phyloP scores from a whole-genome alignment of 2,329 filamentous ascomycete genomes.

The Chrysosporium keratinophilum region DNA sequence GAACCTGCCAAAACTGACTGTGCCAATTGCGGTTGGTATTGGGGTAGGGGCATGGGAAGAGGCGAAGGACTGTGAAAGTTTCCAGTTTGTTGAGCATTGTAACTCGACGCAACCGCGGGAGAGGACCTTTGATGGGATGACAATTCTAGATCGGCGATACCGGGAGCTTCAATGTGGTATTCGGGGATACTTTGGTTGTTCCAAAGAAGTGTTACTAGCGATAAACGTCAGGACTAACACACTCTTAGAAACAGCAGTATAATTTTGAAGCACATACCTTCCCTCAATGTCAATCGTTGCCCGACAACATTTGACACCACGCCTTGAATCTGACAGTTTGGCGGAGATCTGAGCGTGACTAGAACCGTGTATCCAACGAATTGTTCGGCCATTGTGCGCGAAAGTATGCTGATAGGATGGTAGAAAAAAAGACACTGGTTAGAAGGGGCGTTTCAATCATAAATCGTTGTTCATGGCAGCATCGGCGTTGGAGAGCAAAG shows the following conservation, averaged over 20 bases:
- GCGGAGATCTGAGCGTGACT: conserved; percentile 58
- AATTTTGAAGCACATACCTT: conserved; percentile 49
- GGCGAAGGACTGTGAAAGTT: conserved; percentile 13
- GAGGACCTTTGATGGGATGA: conserved; percentile 23
- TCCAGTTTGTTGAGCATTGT: neutral
- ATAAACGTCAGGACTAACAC: conserved; percentile 28
- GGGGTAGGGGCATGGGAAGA: conserved; percentile 14
- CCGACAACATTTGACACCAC: conserved; percentile 61
- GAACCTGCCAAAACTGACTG: conserved; percentile 11
- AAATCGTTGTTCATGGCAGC: neutral
- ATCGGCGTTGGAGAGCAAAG: neutral
- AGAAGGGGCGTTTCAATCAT: neutral
- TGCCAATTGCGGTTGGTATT: conserved; percentile 6
- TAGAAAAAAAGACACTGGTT: neutral
- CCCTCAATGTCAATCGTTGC: conserved; percentile 56
- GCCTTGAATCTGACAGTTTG: conserved; percentile 56
- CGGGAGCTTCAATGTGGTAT: conserved; percentile 48
- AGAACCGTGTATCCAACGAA: conserved; percentile 69
- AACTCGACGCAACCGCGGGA: conserved; percentile 1
- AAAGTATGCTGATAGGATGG: neutral
- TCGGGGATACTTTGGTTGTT: conserved; percentile 43
- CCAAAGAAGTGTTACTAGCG: conserved; percentile 38
- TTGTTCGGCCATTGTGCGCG: conserved; percentile 49
- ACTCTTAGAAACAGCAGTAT: conserved; percentile 16
- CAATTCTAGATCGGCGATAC: conserved; percentile 51